A percentile compares a stretch with the other conserved stretches of the same genome.
Evolutionary conservation across 345 rosid genomes (phyloP).

Genomic region (Populus deltoides): DNA sequence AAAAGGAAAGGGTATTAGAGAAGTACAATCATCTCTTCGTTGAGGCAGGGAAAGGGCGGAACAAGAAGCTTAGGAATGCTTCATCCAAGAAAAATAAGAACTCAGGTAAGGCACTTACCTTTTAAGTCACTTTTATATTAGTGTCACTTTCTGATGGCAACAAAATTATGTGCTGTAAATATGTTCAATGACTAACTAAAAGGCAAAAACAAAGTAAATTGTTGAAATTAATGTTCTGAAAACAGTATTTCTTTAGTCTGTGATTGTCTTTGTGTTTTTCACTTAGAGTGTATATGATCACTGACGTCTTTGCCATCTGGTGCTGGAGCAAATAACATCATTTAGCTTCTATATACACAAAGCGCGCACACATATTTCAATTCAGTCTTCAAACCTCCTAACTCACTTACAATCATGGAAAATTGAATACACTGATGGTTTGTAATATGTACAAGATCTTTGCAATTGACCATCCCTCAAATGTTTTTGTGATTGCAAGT

Average conservation of each 20-base stretch:
- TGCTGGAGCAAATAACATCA: background rate
- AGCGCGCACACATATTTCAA: background rate
- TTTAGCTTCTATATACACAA: background rate
- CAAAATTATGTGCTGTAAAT: background rate
- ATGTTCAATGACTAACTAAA: background rate
- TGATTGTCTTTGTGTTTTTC: background rate
- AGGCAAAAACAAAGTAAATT: background rate
- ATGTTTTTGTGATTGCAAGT: background rate
- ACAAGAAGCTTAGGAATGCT: slow-evolving; percentile 30
- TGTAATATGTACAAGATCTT: background rate
- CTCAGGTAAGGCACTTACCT: slow-evolving; percentile 32
- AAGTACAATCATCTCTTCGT: slow-evolving; percentile 56
- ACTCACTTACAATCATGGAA: background rate
- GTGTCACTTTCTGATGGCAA: background rate
- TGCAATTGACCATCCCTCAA: background rate
- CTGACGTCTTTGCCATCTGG: background rate
- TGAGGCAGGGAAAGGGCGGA: slow-evolving; percentile 1
- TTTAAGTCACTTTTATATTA: background rate
- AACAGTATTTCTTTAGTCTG: background rate
- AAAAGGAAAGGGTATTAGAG: slow-evolving; percentile 54
- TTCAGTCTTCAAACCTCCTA: background rate
- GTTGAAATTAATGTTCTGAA: background rate
- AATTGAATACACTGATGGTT: background rate
- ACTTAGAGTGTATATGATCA: background rate
- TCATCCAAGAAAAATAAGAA: slow-evolving; percentile 42